phyloP scores from a whole-genome alignment of 2,329 filamentous ascomycete genomes.

The Colletotrichum coccodes region DNA sequence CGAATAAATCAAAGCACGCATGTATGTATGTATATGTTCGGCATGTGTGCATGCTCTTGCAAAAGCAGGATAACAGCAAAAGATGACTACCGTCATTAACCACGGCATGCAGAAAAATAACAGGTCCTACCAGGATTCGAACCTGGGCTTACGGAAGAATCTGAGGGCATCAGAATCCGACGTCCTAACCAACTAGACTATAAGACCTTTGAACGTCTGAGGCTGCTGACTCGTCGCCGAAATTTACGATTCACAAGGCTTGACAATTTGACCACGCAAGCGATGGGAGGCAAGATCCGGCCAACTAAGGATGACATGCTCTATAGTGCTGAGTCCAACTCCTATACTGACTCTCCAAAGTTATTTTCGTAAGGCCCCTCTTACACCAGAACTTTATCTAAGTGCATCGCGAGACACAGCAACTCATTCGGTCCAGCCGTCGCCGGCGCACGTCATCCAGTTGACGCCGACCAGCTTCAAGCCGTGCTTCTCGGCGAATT shows the following conservation, averaged over 20 bases:
- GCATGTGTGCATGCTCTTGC: no score
- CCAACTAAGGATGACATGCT: neutral
- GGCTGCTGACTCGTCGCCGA: neutral
- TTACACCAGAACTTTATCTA: neutral
- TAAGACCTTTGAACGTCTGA: neutral
- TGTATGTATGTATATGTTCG: no score
- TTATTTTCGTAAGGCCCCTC: no score
- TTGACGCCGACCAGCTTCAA: constrained; percentile 52
- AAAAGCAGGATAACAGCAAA: neutral
- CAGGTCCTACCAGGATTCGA: constrained; percentile 29
- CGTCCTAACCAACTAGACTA: constrained; percentile 32
- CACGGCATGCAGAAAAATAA: accelerated
- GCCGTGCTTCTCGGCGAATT: constrained; percentile 49
- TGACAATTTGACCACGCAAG: no score
- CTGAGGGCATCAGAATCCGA: constrained; percentile 23
- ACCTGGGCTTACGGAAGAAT: constrained; percentile 29
- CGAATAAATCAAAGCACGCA: no score
- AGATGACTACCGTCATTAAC: neutral
- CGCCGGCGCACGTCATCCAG: constrained; percentile 58
- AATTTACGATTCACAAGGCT: neutral
- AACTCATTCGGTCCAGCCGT: constrained; percentile 50
- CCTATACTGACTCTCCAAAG: neutral
- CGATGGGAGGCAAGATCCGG: neutral
- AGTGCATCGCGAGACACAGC: no score
- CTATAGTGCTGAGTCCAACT: neutral